Percentiles rank a stretch among this genome's conserved stretches.
Evolutionary conservation across 345 rosid genomes (phyloP).

Genomic region (Boechera retrofracta): DNA sequence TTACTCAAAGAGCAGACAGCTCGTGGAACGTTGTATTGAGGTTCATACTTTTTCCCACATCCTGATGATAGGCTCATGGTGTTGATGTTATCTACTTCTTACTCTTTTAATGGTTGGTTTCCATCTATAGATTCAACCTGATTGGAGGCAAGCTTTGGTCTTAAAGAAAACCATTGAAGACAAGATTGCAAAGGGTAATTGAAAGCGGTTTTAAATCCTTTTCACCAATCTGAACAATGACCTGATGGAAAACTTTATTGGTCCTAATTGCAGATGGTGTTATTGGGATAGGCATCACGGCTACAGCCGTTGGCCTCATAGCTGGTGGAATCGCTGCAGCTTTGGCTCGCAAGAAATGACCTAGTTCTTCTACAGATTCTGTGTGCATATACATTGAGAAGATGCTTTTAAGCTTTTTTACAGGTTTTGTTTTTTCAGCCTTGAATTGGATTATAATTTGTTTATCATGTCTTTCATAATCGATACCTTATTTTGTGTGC

Average conservation of each 20-base stretch:
- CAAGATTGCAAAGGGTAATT: constrained; percentile 64
- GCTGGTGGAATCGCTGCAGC: constrained; percentile 88
- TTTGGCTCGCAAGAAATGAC: constrained; percentile 71
- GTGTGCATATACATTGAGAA: constrained; percentile 27
- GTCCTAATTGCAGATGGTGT: constrained; percentile 68
- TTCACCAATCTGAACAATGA: not conserved
- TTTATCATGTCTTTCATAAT: not conserved
- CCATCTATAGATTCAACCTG: constrained; percentile 67
- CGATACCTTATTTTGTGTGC: constrained; percentile 19
- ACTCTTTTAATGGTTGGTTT: constrained; percentile 10
- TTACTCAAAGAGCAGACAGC: constrained; percentile 68
- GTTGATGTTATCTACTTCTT: not conserved
- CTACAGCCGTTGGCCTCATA: constrained; percentile 79
- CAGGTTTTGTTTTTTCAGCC: constrained; percentile 3
- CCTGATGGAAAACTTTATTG: constrained; percentile 22
- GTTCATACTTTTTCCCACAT: constrained; percentile 41
- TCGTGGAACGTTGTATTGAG: constrained; percentile 71
- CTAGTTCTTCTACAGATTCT: not conserved
- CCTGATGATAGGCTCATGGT: constrained; percentile 4
- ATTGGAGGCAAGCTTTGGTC: constrained; percentile 79
- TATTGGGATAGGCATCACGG: constrained; percentile 87
- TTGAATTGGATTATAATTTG: not conserved
- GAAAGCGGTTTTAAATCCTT: not conserved
- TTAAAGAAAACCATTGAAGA: constrained; percentile 76
- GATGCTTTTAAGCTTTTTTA: constrained; percentile 14